Conservation (phyloP, 2,329 filamentous ascomycete species). For the Fusarium denticulatum region DNA sequence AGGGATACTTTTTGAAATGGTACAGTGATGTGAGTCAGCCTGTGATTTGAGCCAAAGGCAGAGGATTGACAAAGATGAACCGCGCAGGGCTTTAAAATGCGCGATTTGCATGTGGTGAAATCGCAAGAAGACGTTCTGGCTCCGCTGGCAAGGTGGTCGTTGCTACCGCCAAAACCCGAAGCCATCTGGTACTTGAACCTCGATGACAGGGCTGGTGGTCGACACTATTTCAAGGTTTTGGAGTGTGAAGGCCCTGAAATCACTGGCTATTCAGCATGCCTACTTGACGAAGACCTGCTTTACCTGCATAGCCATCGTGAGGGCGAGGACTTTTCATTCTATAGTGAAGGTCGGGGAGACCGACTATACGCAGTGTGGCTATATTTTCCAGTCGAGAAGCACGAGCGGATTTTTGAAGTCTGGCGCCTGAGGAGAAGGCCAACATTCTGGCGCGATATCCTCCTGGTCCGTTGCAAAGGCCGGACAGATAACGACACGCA, state of each 20-base stretch:
- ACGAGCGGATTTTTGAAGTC: constrained; percentile 5
- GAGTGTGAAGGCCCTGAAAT: neutral
- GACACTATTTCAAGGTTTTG: neutral
- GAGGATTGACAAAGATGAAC: neutral
- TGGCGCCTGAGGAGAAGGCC: constrained; percentile 6
- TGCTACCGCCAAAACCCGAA: neutral
- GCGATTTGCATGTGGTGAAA: neutral
- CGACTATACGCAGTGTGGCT: constrained; percentile 8
- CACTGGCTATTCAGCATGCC: constrained; percentile 8
- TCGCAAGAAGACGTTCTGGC: neutral
- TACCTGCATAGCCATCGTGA: neutral
- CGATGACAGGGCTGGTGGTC: neutral
- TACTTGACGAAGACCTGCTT: constrained; percentile 7
- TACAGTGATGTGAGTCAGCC: neutral
- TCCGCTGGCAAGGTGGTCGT: neutral
- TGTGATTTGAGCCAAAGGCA: no score
- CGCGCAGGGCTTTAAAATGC: constrained; percentile 6
- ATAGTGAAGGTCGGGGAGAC: neutral
- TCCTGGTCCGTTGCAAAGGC: neutral
- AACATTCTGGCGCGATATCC: constrained; percentile 3
- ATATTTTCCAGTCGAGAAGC: neutral
- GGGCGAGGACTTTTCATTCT: neutral
- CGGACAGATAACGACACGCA: rapidly evolving
- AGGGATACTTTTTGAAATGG: neutral
- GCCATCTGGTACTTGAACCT: neutral